Evolutionary conservation across 108 stramenopile species (phyloP).

Genomic region (Skeletonema marinoi): DNA sequence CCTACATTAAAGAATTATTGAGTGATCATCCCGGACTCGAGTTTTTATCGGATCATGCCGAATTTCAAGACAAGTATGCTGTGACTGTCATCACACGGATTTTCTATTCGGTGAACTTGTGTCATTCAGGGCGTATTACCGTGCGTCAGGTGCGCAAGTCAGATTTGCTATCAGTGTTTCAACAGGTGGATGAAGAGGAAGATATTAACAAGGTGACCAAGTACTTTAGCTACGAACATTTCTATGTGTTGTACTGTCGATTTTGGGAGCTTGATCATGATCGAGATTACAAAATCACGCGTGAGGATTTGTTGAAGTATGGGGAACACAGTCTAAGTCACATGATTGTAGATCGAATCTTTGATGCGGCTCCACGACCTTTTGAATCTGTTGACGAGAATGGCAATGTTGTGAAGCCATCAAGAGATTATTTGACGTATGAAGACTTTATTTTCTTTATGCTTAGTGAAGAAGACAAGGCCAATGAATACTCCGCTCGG

Average conservation of each 20-base stretch:
- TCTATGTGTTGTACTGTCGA: constrained; percentile 98
- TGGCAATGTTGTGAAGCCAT: constrained; percentile 39
- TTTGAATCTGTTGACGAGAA: constrained; percentile 51
- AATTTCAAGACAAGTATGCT: constrained; percentile 98
- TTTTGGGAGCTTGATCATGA: constrained; percentile 99
- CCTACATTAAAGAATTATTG: constrained; percentile 91
- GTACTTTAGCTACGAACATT: constrained; percentile 96
- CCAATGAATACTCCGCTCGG: constrained; percentile 86
- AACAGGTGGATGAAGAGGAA: constrained; percentile 92
- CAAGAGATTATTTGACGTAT: constrained; percentile 82
- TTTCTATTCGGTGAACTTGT: constrained; percentile 91
- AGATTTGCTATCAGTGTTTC: constrained; percentile 85
- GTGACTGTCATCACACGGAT: constrained; percentile 97
- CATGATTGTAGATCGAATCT: constrained; percentile 97
- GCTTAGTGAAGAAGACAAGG: constrained; percentile 97
- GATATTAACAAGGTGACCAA: constrained; percentile 96
- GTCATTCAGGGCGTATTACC: constrained; percentile 91
- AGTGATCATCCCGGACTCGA: constrained; percentile 89
- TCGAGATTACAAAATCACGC: constrained; percentile 91
- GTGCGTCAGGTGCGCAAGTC: constrained; percentile 85
- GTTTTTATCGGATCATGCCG: constrained; percentile 91
- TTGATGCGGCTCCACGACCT: constrained; percentile 89
- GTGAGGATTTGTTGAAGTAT: constrained; percentile 95
- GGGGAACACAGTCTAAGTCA: constrained; percentile 93
- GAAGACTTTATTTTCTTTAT: constrained; percentile 99